phyloP scores from a whole-genome alignment of 129 eudicot genomes.

The Sambucus nigra region DNA sequence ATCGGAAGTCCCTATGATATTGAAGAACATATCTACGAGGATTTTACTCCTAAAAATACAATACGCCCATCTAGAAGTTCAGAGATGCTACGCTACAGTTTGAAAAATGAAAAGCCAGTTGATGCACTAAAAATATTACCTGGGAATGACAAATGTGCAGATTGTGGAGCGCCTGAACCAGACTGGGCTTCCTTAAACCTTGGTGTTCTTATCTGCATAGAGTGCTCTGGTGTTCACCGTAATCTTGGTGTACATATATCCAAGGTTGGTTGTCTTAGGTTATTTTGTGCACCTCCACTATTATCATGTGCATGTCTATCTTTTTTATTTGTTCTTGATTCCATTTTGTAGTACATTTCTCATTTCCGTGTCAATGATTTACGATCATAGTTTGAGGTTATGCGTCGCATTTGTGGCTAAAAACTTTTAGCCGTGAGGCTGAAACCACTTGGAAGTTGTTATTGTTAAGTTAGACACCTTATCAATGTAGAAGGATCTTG shows the following conservation, averaged over 20 bases:
- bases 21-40: conserved; percentile 31
- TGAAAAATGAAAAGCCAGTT: conserved; percentile 53
- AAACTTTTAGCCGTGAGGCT: neutral
- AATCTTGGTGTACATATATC: conserved; percentile 95
- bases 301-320: conserved; percentile 1
- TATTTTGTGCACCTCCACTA: neutral
- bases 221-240: conserved; percentile 95
- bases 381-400: neutral
- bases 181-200: conserved; percentile 99
- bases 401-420: no score
- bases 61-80: conserved; percentile 60
- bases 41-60: conserved; percentile 28
- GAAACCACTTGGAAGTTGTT: neutral
- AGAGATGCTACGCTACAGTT: conserved; percentile 35
- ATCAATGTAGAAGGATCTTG: no score
- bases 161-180: conserved; percentile 94
- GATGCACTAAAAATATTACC: conserved; percentile 42
- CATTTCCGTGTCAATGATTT: neutral
- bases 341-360: neutral
- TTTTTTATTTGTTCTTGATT: neutral
- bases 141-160: conserved; percentile 93
- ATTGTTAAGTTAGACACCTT: no score
- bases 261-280: conserved; percentile 42
- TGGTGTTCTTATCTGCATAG: conserved; percentile 84
- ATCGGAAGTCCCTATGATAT: conserved; percentile 31